A percentile compares a stretch with the other conserved stretches of the same genome.
Conservation (phyloP, 2,329 filamentous ascomycete genomes). For the Cladobotryum mycophilum region DNA sequence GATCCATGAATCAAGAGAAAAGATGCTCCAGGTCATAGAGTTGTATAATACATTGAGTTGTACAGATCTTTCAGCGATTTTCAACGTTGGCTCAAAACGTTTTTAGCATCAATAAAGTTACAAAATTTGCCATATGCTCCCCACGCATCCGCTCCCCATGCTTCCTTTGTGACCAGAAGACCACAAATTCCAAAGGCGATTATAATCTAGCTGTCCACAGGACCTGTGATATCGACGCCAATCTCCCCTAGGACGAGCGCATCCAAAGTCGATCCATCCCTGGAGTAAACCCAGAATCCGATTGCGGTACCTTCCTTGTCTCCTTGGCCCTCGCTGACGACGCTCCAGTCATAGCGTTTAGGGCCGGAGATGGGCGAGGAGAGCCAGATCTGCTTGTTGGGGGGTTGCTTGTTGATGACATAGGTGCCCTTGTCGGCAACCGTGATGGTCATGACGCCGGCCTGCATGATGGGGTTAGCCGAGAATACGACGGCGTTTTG, state of each 20-base stretch:
- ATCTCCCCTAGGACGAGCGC: conserved; percentile 72
- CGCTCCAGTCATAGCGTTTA: conserved; percentile 88
- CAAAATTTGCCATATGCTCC: not conserved
- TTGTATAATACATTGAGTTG: too few species aligned
- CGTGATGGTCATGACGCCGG: conserved; percentile 75
- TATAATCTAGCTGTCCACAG: conserved; percentile 19
- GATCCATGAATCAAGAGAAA: too few species aligned
- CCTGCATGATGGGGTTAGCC: conserved; percentile 40
- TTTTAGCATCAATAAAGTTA: not conserved
- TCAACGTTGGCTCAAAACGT: not conserved
- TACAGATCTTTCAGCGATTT: too few species aligned
- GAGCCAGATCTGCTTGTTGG: conserved; percentile 96
- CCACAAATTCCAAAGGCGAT: not conserved
- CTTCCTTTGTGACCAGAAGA: not conserved
- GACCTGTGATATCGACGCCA: conserved; percentile 51
- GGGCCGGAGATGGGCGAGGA: conserved; percentile 86
- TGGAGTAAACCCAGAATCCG: conserved; percentile 81
- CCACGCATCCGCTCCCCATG: not conserved
- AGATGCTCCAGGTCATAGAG: too few species aligned
- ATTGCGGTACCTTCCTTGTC: conserved; percentile 70
- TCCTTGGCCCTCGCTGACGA: conserved; percentile 60
- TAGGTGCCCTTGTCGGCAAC: conserved; percentile 70
- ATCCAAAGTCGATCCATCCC: conserved; percentile 72
- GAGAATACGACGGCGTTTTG: not conserved
- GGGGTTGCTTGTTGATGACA: conserved; percentile 96